These are phyloP conservation scores for Casuarina glauca DNA, from an alignment of 306 rosid genomes.

Conservation along the genomic window DNA sequence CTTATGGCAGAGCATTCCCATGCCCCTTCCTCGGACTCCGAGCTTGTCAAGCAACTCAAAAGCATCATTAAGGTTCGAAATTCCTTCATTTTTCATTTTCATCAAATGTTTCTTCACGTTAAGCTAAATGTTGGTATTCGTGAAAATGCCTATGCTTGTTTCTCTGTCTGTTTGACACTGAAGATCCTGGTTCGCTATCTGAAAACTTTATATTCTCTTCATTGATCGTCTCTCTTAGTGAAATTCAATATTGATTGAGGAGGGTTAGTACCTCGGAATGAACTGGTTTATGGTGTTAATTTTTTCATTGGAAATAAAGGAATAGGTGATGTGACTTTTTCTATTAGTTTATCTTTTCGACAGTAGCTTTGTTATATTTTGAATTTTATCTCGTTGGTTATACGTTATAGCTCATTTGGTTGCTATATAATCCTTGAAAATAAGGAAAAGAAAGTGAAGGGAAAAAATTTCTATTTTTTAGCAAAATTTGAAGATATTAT, in stretches of 20 bases:
- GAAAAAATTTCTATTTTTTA: too few species aligned
- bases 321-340: background rate
- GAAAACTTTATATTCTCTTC: too few species aligned
- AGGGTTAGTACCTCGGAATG: background rate
- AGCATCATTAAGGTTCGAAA: conserved; percentile 46
- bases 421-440: background rate
- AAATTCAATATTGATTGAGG: background rate
- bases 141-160: background rate
- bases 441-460: background rate
- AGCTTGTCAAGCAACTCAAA: conserved; percentile 61
- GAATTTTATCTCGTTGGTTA: background rate
- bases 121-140: background rate
- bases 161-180: too few species aligned
- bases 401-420: background rate
- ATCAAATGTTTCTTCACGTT: background rate
- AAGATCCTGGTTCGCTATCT: too few species aligned
- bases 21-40: conserved; percentile 45
- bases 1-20: conserved; percentile 45
- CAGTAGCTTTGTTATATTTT: too few species aligned
- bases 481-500: too few species aligned
- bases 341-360: background rate
- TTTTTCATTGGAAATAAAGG: background rate
- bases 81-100: background rate
- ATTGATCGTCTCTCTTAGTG: background rate
- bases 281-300: background rate